phyloP scores from a whole-genome alignment of 1,139 yeast genomes.

The Saccharomycopsis hybrid region DNA sequence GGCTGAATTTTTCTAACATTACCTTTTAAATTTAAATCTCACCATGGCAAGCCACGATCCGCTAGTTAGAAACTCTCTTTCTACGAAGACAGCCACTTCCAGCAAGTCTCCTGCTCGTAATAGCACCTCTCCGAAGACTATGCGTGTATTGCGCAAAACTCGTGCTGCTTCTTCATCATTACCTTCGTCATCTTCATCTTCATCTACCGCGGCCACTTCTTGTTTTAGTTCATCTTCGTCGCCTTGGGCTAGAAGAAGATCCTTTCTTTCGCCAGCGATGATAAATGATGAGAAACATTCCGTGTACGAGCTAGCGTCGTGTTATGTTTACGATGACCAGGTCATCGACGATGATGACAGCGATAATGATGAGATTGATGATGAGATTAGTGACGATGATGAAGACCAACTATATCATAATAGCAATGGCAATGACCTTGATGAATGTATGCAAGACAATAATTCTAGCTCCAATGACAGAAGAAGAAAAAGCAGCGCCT shows the following conservation, averaged over 20 bases:
- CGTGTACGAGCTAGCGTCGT: slow-evolving; percentile 41
- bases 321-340: slow-evolving; percentile 1
- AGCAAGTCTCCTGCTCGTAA: no score
- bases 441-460: neutral
- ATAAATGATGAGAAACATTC: slow-evolving; percentile 52
- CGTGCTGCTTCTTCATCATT: no score
- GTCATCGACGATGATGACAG: slow-evolving; percentile 2
- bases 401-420: neutral
- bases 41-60: no score
- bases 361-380: slow-evolving; percentile 2
- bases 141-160: no score
- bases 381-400: slow-evolving; percentile 1
- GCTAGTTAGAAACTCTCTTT: no score
- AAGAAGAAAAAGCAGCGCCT: neutral
- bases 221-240: slow-evolving; percentile 44
- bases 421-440: neutral
- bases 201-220: slow-evolving; percentile 21
- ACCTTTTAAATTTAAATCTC: no score
- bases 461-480: neutral
- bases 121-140: no score
- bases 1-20: no score
- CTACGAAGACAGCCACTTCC: no score
- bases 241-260: slow-evolving; percentile 52
- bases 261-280: slow-evolving; percentile 58
- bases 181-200: no score